Evolutionary conservation across 75 land plant genomes (phyloP), one percentile per base, ranked within the genome.

Genomic region (Ceratopteris richardii): DNA sequence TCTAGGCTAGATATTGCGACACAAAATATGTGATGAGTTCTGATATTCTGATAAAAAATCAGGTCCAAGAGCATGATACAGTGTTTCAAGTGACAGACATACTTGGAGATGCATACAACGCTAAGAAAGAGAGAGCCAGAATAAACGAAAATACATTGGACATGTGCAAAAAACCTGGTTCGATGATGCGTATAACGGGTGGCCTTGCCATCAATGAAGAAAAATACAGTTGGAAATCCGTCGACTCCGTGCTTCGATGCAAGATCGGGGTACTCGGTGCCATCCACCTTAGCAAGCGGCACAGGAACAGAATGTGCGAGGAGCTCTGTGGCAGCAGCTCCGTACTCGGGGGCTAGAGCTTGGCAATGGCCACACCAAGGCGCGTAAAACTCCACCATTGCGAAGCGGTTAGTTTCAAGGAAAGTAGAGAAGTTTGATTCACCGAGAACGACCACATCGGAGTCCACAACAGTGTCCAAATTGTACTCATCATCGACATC

Each of bases 341-440:
- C 98, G 48, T 85, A 93, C 70, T 89, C 87, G 27, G 96, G 98
- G n/a, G 85, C 82, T 46, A 93, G 67, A 0, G 71, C 71, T 74
- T 85, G 83, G 71, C 96, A 93, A 62, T 89, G 98, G 0, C 90
- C 90, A 65, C 98, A 93, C 98, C 98, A 92, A n/a, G 95, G 97
- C 26, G 97, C 97, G 57, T 92, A 92, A 60, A 92, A 92, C 72
- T 92, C 97, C 16, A 92, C 97, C 95, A 92, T 66, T 46, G 82
- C 84, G 44, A 67, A 90, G 64, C 44, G 44, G 50, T 88, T 75
- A 29, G 67, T 56, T 63, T 60, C 44, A n/a, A 92, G 22, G 28
- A 82, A 56, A 13, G 64, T 78, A 21, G 66, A 82, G 69, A 88
- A 88, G 50, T 88, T 92, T n/a, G 62, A 36, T 1, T 73, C 77